These are phyloP conservation scores for Meredithiella fracta DNA, from an alignment of 2,329 filamentous ascomycete species.

Conservation along the genomic window DNA sequence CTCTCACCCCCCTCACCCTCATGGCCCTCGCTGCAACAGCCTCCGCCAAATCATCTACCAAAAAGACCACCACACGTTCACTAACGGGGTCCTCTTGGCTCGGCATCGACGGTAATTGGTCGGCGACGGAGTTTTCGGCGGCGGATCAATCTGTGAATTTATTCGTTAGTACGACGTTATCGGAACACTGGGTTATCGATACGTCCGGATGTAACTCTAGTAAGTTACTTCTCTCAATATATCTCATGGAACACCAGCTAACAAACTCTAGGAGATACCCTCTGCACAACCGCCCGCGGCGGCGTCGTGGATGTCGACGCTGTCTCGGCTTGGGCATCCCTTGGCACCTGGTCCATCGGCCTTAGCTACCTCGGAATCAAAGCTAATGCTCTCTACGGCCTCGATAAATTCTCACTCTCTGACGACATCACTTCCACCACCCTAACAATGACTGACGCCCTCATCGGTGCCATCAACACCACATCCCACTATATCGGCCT, in stretches of 20 bases:
- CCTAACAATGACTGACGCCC: conserved; percentile 28
- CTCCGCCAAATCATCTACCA: background rate
- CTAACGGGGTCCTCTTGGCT: conserved; percentile 20
- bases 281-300: conserved; percentile 42
- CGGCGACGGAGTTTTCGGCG: conserved; percentile 44
- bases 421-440: conserved; percentile 24
- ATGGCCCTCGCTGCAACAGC: conserved; percentile 1
- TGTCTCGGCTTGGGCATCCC: conserved; percentile 41
- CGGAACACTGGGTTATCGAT: conserved; percentile 55
- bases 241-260: background rate
- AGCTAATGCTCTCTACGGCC: conserved; percentile 49
- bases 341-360: conserved; percentile 45
- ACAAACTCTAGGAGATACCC: conserved; percentile 25
- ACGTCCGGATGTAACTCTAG: conserved; percentile 36
- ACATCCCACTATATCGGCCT: conserved; percentile 38
- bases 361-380: conserved; percentile 39
- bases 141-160: conserved; percentile 29
- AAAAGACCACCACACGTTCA: conserved; percentile 4
- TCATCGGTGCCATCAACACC: conserved; percentile 37
- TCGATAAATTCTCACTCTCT: conserved; percentile 31
- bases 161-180: conserved; percentile 47
- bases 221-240: conserved; percentile 20
- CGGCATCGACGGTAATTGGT: conserved; percentile 56
- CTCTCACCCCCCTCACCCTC: background rate
- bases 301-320: conserved; percentile 35